Percentiles rank a stretch among this genome's conserved stretches.
Conservation (phyloP, 495 filamentous ascomycete genomes). For the Amphirosellinia nigrospora region DNA sequence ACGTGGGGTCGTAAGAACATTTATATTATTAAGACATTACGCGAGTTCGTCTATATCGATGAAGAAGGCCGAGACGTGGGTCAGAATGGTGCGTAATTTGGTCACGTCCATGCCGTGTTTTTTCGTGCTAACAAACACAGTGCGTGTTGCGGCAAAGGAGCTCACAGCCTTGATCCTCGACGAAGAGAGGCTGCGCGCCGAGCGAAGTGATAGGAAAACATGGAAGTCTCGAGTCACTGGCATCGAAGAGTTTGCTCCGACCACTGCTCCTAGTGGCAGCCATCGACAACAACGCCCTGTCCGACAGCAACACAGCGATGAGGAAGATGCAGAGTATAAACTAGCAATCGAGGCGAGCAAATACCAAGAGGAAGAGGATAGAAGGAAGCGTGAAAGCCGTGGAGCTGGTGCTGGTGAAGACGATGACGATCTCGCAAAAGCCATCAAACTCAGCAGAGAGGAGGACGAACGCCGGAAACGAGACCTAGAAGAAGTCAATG, state of each 20-base stretch:
- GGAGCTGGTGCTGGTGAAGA: conserved; percentile 63
- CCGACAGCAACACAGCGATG: conserved; percentile 62
- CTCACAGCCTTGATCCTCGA: conserved; percentile 92
- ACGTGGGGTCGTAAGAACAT: conserved; percentile 98
- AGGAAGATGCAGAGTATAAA: conserved; percentile 91
- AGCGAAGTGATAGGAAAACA: conserved; percentile 87
- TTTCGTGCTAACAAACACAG: conserved; percentile 53
- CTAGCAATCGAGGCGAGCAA: conserved; percentile 97
- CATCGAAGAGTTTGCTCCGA: conserved; percentile 77
- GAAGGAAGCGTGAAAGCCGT: conserved; percentile 76
- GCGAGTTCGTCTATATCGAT: conserved; percentile 95
- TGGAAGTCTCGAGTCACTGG: conserved; percentile 98
- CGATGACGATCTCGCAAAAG: conserved; percentile 90
- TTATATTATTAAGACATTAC: conserved; percentile 97
- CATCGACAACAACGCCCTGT: conserved; percentile 51
- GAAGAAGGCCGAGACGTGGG: conserved; percentile 95
- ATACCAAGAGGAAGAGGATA: conserved; percentile 91
- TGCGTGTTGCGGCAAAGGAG: conserved; percentile 95
- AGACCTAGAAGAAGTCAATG: conserved; percentile 90
- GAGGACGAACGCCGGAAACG: conserved; percentile 85
- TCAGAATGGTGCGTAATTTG: conserved; percentile 72
- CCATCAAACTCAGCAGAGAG: conserved; percentile 94
- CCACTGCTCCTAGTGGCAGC: conserved; percentile 31
- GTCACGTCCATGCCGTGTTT: background rate
- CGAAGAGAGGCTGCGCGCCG: conserved; percentile 89